These are phyloP conservation scores for Shiraia sp. DNA, from an alignment of 2,329 filamentous ascomycete species.

Conservation along the genomic window DNA sequence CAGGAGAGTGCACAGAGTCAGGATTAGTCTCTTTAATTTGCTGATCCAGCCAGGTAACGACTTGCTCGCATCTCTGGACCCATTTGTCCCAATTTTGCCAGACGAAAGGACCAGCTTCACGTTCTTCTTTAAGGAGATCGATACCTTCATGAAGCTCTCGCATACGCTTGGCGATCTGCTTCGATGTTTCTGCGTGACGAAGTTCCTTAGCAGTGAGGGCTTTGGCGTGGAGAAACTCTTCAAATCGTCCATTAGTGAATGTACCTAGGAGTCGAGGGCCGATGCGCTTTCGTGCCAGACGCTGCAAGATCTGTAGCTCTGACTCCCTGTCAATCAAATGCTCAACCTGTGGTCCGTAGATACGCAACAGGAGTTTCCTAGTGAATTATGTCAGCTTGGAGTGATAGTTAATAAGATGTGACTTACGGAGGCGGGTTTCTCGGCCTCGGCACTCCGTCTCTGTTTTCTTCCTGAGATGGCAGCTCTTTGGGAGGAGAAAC, in stretches of 20 bases:
- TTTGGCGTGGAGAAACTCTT: slow-evolving; percentile 87
- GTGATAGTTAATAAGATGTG: neutral
- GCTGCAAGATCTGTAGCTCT: slow-evolving; percentile 82
- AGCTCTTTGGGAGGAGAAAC: slow-evolving; percentile 77
- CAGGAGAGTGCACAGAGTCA: slow-evolving; percentile 42
- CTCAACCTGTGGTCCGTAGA: slow-evolving; percentile 94
- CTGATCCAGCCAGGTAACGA: slow-evolving; percentile 62
- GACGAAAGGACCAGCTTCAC: slow-evolving; percentile 76
- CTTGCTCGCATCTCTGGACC: slow-evolving; percentile 69
- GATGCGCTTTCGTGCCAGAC: slow-evolving; percentile 88
- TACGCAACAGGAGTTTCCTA: slow-evolving; percentile 80
- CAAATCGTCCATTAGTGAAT: slow-evolving; percentile 92
- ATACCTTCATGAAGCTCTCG: slow-evolving; percentile 93
- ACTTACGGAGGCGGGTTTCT: slow-evolving; percentile 59
- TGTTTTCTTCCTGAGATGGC: slow-evolving; percentile 44
- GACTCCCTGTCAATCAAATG: slow-evolving; percentile 93
- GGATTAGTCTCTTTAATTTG: slow-evolving; percentile 55
- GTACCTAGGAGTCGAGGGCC: slow-evolving; percentile 89
- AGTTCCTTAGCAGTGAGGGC: slow-evolving; percentile 78
- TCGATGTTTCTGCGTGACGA: slow-evolving; percentile 79
- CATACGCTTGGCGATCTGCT: slow-evolving; percentile 96
- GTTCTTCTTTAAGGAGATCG: slow-evolving; percentile 78
- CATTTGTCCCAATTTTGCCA: slow-evolving; percentile 96
- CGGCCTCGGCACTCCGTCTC: slow-evolving; percentile 41
- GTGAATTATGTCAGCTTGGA: slow-evolving; percentile 12